These are phyloP conservation scores for Heritiera littoralis DNA, from an alignment of 345 rosid genomes.

Conservation along the genomic window DNA sequence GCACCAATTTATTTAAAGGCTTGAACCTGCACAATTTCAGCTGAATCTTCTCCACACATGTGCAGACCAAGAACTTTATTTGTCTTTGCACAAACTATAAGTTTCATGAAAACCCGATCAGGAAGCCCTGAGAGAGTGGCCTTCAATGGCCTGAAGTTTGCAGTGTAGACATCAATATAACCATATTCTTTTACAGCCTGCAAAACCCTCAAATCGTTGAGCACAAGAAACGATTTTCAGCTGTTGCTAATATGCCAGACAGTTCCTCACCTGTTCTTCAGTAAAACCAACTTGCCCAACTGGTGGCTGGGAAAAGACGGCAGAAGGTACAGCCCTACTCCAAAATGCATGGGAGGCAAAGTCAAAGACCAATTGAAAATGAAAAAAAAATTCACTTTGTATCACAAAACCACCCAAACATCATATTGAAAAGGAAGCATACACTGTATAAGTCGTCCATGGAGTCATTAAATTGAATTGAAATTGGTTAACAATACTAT, in stretches of 20 bases:
- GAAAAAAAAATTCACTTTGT: background rate
- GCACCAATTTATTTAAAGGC: slow-evolving; percentile 7
- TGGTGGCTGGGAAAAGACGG: slow-evolving; percentile 96
- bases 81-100: slow-evolving; percentile 69
- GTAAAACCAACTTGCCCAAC: slow-evolving; percentile 90
- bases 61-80: slow-evolving; percentile 75
- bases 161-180: slow-evolving; percentile 73
- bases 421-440: background rate
- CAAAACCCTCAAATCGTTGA: slow-evolving; percentile 27
- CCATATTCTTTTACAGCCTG: slow-evolving; percentile 81
- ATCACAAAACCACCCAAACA: background rate
- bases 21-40: slow-evolving; percentile 82
- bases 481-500: background rate
- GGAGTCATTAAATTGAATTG: too few species aligned
- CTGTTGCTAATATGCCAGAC: slow-evolving; percentile 14
- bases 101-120: slow-evolving; percentile 82
- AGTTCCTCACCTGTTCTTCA: slow-evolving; percentile 73
- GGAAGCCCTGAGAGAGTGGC: slow-evolving; percentile 95
- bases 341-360: slow-evolving; percentile 13
- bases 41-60: slow-evolving; percentile 94
- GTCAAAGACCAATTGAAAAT: slow-evolving; percentile 8
- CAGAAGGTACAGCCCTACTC: slow-evolving; percentile 84
- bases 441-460: background rate
- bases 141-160: slow-evolving; percentile 83
- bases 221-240: slow-evolving; percentile 21